Conservation (phyloP, 164 flowering plant species). For the Protea cynaroides region DNA sequence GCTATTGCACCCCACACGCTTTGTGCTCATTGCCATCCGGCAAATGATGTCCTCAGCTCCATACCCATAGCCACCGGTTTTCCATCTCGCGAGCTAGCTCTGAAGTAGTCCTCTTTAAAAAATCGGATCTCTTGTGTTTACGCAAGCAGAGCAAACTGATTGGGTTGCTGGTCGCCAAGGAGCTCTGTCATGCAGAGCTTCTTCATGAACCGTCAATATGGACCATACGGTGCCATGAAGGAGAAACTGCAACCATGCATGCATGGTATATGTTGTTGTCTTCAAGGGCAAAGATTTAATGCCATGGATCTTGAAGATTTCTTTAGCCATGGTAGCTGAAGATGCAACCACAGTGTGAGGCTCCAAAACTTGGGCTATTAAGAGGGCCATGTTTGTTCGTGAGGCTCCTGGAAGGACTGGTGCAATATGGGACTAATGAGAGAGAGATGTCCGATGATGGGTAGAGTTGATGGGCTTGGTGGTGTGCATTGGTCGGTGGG, state of each 20-base stretch:
- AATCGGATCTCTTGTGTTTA: slow-evolving; percentile 17
- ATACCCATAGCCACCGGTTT: too few relatives aligned
- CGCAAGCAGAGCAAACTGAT: too few relatives aligned
- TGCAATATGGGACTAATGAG: slow-evolving; percentile 32
- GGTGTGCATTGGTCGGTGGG: neutral
- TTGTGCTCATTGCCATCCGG: too few relatives aligned
- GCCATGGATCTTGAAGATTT: neutral
- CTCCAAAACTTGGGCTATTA: slow-evolving; percentile 28
- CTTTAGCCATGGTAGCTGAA: slow-evolving; percentile 29
- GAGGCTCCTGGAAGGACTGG: slow-evolving; percentile 34
- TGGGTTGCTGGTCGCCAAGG: neutral
- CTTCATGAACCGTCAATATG: neutral
- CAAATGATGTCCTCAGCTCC: too few relatives aligned
- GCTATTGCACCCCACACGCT: too few relatives aligned
- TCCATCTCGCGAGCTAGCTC: too few relatives aligned
- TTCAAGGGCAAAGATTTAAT: neutral
- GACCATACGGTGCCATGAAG: neutral
- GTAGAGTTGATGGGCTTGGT: slow-evolving; percentile 40
- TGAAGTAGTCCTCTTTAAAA: neutral
- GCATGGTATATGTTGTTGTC: neutral
- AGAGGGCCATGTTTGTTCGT: slow-evolving; percentile 32
- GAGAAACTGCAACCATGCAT: neutral
- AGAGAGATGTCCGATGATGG: slow-evolving; percentile 45
- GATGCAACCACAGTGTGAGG: slow-evolving; percentile 31
- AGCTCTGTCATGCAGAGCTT: neutral